Evolutionary conservation across 2,329 filamentous ascomycete genomes (phyloP).

Genomic region (Fusarium pseudocircinatum): DNA sequence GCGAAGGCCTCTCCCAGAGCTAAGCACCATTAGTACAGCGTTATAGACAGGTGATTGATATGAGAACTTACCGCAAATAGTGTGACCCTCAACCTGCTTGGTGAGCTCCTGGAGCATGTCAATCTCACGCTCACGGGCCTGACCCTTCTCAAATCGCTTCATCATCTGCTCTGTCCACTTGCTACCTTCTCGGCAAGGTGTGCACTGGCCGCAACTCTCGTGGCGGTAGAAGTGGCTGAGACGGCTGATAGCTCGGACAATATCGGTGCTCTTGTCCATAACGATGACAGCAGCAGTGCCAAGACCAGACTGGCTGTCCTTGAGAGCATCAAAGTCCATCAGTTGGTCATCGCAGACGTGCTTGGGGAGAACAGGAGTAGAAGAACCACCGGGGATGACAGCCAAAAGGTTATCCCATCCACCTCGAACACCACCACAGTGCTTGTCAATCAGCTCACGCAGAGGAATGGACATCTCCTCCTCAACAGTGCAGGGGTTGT

Average conservation of each 20-base stretch:
- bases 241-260: conserved; percentile 91
- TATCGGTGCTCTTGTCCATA: conserved; percentile 98
- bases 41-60: neutral
- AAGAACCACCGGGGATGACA: conserved; percentile 95
- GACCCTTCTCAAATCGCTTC: conserved; percentile 92
- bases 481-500: conserved; percentile 97
- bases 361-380: conserved; percentile 94
- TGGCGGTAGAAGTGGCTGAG: conserved; percentile 98
- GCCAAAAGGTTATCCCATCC: conserved; percentile 98
- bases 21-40: conserved; percentile 51
- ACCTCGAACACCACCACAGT: conserved; percentile 95
- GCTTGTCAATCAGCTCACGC: conserved; percentile 95
- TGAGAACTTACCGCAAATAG: conserved; percentile 82
- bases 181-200: conserved; percentile 97
- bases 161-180: conserved; percentile 99
- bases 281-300: conserved; percentile 98
- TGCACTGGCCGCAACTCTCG: conserved; percentile 98
- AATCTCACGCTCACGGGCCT: conserved; percentile 90
- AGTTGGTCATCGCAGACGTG: conserved; percentile 90
- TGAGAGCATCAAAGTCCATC: conserved; percentile 99
- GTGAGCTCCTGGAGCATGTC: conserved; percentile 99
- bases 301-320: conserved; percentile 96
- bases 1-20: conserved; percentile 96
- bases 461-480: conserved; percentile 99
- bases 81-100: conserved; percentile 99